Evolutionary conservation across 2,329 filamentous ascomycete genomes (phyloP).

Genomic region (Epichloe amarillans): DNA sequence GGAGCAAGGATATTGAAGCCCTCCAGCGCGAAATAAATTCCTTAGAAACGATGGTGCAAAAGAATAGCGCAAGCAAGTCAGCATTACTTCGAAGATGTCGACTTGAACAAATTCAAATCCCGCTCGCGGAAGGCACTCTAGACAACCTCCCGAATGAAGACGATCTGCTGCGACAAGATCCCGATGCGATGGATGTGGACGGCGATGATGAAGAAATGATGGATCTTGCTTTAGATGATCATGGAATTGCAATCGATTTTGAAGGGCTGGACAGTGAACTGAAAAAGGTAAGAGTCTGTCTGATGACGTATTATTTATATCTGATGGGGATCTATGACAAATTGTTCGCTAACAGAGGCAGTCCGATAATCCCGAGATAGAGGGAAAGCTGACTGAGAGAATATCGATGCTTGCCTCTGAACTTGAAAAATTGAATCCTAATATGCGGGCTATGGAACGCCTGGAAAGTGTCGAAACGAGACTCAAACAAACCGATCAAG

Average conservation of each 20-base stretch:
- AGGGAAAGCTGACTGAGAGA: constrained; percentile 64
- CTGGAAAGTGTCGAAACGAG: constrained; percentile 74
- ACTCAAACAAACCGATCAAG: constrained; percentile 71
- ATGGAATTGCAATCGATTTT: constrained; percentile 86
- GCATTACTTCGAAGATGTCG: constrained; percentile 77
- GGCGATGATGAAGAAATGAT: constrained; percentile 47
- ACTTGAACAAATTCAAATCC: constrained; percentile 82
- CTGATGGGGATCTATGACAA: not conserved
- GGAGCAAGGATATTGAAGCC: constrained; percentile 68
- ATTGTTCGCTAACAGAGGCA: constrained; percentile 33
- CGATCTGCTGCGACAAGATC: constrained; percentile 59
- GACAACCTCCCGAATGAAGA: constrained; percentile 83
- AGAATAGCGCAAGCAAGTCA: constrained; percentile 73
- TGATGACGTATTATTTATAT: not conserved
- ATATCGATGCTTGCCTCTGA: constrained; percentile 63
- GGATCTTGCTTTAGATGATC: constrained; percentile 63
- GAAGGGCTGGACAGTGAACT: constrained; percentile 69
- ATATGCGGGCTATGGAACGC: constrained; percentile 89
- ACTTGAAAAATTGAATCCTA: constrained; percentile 88
- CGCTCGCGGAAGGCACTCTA: constrained; percentile 62
- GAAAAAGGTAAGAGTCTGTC: constrained; percentile 46
- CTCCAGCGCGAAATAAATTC: constrained; percentile 59
- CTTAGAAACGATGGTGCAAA: constrained; percentile 77
- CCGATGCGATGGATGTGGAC: constrained; percentile 88
- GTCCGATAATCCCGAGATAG: constrained; percentile 56